Evolutionary conservation across 2,329 filamentous ascomycete species (phyloP).

Genomic region (Nemania abortiva): DNA sequence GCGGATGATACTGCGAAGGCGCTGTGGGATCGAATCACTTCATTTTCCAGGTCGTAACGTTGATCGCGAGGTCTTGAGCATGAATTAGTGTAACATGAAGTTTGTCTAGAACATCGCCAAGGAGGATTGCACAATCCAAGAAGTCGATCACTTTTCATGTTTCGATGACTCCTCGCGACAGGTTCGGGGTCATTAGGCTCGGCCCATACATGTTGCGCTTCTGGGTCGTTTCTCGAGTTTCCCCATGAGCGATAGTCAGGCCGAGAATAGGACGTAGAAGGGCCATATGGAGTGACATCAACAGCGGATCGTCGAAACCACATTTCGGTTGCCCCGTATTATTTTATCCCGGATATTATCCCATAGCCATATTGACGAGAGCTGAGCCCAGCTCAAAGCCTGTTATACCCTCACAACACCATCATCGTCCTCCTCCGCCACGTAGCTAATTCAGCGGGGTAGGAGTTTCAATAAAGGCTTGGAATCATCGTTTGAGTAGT

Average conservation of each 20-base stretch:
- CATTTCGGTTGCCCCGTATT: constrained; percentile 1
- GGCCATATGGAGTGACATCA: constrained; percentile 5
- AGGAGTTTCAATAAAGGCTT: neutral
- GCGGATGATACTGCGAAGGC: constrained; percentile 14
- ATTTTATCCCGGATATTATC: constrained; percentile 5
- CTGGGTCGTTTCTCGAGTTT: neutral
- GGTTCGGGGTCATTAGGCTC: neutral
- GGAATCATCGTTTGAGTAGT: neutral
- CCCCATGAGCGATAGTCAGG: constrained; percentile 13
- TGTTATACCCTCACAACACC: constrained; percentile 13
- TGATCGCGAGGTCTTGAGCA: neutral
- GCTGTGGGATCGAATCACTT: constrained; percentile 22
- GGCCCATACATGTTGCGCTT: neutral
- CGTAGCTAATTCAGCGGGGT: neutral
- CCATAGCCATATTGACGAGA: constrained; percentile 7
- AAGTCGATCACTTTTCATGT: neutral
- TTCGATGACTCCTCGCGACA: too few relatives aligned
- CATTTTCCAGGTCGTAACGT: neutral
- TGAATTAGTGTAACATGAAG: neutral
- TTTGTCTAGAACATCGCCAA: neutral
- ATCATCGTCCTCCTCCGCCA: neutral
- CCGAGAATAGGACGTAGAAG: neutral
- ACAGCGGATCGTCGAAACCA: constrained; percentile 4
- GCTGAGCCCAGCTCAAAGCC: neutral
- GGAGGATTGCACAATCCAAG: neutral